Evolutionary conservation across 768 basidiomycete genomes (phyloP).

Genomic region (Trametes cinnabarina): DNA sequence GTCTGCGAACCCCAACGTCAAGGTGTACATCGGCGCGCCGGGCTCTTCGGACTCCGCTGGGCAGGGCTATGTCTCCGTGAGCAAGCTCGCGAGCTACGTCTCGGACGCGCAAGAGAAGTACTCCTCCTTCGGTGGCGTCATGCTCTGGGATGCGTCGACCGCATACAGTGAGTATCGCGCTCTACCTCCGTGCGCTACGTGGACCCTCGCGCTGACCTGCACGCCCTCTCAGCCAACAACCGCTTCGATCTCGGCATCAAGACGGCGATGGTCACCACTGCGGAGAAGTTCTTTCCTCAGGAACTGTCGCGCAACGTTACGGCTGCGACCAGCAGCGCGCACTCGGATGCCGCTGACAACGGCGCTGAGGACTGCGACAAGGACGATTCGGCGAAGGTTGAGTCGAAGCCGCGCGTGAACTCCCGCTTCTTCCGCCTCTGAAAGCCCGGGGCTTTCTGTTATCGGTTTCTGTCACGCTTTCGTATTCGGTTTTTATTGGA

Average conservation of each 20-base stretch:
- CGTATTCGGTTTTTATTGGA: not conserved
- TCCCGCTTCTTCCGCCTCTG: conserved; percentile 25
- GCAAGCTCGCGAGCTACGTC: conserved; percentile 45
- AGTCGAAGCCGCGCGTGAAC: conserved; percentile 11
- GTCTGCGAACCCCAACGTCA: conserved; percentile 57
- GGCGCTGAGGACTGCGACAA: not conserved
- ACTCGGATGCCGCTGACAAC: not conserved
- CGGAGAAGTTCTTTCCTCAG: conserved; percentile 13
- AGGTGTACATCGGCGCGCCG: conserved; percentile 64
- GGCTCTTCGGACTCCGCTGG: conserved; percentile 57
- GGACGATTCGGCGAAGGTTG: not conserved
- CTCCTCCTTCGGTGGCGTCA: conserved; percentile 61
- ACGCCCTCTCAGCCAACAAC: conserved; percentile 20
- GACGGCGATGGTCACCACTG: conserved; percentile 22
- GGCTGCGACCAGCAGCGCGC: not conserved
- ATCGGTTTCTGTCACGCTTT: not conserved
- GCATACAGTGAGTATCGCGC: conserved; percentile 13
- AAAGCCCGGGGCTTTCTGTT: not conserved
- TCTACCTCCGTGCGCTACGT: not conserved
- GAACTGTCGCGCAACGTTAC: not conserved
- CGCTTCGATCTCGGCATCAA: conserved; percentile 26
- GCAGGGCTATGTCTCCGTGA: conserved; percentile 50
- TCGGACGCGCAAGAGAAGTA: conserved; percentile 51
- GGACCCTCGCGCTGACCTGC: not conserved
- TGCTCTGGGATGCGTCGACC: conserved; percentile 38